Conservation (phyloP, 2,329 filamentous ascomycete species). For the Arthroderma sp. region DNA sequence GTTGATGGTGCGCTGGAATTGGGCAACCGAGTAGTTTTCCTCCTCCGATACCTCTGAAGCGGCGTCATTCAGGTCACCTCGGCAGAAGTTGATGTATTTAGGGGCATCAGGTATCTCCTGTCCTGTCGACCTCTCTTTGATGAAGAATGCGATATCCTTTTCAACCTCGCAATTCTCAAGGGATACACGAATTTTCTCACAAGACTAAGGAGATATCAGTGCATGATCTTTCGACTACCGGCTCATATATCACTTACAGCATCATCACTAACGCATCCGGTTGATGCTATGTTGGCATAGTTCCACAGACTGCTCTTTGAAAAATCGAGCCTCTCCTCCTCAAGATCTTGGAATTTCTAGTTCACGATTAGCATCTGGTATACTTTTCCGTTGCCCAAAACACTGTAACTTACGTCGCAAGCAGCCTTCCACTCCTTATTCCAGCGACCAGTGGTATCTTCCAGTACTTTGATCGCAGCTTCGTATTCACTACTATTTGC, state of each 20-base stretch:
- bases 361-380: constrained; percentile 17
- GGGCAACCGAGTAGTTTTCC: constrained; percentile 86
- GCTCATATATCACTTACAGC: constrained; percentile 38
- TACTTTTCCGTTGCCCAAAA: not conserved
- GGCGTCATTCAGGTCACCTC: constrained; percentile 69
- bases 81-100: constrained; percentile 97
- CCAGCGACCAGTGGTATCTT: constrained; percentile 91
- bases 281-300: constrained; percentile 94
- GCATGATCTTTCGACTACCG: not conserved
- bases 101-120: constrained; percentile 96
- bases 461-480: constrained; percentile 76
- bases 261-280: constrained; percentile 95
- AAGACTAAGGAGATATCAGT: constrained; percentile 44
- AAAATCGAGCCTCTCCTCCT: constrained; percentile 93
- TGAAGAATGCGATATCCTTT: constrained; percentile 83
- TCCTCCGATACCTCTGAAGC: constrained; percentile 76
- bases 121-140: constrained; percentile 76
- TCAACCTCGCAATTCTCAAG: constrained; percentile 94
- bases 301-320: constrained; percentile 97
- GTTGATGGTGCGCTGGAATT: constrained; percentile 91
- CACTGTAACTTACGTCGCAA: constrained; percentile 50
- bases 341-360: constrained; percentile 94
- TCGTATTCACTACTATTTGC: constrained; percentile 90
- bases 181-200: constrained; percentile 87
- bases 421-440: constrained; percentile 97